Evolutionary conservation across 441 rosid species (phyloP).

Genomic region (Erodium trifolium): DNA sequence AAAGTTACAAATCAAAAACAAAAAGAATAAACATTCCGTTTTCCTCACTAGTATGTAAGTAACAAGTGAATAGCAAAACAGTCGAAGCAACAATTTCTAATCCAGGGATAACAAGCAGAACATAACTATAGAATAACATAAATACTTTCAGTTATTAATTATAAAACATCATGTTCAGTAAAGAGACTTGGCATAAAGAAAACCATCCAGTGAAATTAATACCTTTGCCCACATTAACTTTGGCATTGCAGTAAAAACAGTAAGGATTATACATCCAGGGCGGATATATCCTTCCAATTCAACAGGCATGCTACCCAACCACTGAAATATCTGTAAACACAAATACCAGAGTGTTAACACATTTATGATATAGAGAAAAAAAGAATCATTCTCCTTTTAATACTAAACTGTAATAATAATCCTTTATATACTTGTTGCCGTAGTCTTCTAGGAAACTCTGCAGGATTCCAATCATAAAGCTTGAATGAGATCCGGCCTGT

Average conservation of each 20-base stretch:
- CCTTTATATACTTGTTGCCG: slow-evolving; percentile 90
- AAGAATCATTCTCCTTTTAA: slow-evolving; percentile 22
- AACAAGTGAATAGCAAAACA: background rate
- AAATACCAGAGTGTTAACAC: slow-evolving; percentile 25
- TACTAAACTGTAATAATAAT: slow-evolving; percentile 55
- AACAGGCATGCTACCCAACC: slow-evolving; percentile 96
- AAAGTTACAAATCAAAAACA: too few species aligned
- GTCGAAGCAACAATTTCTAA: background rate
- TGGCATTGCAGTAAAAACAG: slow-evolving; percentile 86
- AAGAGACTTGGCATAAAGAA: slow-evolving; percentile 5
- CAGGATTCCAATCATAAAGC: slow-evolving; percentile 99
- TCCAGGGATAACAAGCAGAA: background rate
- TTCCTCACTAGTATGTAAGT: background rate
- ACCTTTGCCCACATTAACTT: slow-evolving; percentile 83
- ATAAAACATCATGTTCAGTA: background rate
- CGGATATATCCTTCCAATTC: slow-evolving; percentile 96
- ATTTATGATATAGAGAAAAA: slow-evolving; percentile 18
- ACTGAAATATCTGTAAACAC: slow-evolving; percentile 67
- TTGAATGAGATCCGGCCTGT: slow-evolving; percentile 95
- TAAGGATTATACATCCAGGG: slow-evolving; percentile 93
- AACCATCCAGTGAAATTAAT: slow-evolving; percentile 8
- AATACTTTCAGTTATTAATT: background rate
- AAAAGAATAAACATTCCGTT: background rate
- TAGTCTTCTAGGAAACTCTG: slow-evolving; percentile 95
- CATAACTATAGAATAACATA: background rate